Base-by-base conservation (phyloP, 2,329 filamentous ascomycete species). In the Colletotrichum magnum region DNA sequence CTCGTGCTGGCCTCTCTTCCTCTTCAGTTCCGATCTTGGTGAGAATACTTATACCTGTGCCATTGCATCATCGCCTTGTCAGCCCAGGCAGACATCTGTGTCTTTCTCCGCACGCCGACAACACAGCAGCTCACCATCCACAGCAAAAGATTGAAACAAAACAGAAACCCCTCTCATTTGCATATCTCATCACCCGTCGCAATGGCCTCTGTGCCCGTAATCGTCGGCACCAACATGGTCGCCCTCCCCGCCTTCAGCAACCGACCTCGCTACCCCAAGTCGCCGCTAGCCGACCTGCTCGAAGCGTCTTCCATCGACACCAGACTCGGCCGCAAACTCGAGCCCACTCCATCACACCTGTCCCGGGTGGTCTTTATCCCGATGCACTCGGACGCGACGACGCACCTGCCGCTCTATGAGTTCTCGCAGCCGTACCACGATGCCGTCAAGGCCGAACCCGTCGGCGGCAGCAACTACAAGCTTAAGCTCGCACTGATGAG, bases 381-480 rank as follows among this genome's bases (percentile, higher is more conserved):
- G 5, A 60, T 47, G 1, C 68, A 73, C 24, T 51, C 24, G 2
- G 54, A 66, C 12, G 54, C 13, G 12, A 53, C 61, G 15, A 51
- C 45, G 2, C 72, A 73, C 13, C 59, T 73, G 3, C 72, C 72
- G 3, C 50, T 73, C 18, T 73, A 73, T 39, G 72, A 73, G 16
- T 16, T 72, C 9, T 56, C 62, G 3, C 28, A 47, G 1, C 56
- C 26, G 6, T 73, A 73, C 32, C 32, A 13, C 41, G 41, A 58
- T 2, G 59, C 71, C 6, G 41, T 68, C 10, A 57, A 64, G n/a
- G 24, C 36, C 2, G 60, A 62, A 13, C 51, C 52, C 4, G 48
- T 71, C 13, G 72, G 72, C 3, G 60, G 64, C 41, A 69, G 58
- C 62, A 58, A 50, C 36, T 72, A 69, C 21, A 71, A 62, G 48